phyloP scores from a whole-genome alignment of 2,329 filamentous ascomycete genomes.

The Alternaria gansuensis region DNA sequence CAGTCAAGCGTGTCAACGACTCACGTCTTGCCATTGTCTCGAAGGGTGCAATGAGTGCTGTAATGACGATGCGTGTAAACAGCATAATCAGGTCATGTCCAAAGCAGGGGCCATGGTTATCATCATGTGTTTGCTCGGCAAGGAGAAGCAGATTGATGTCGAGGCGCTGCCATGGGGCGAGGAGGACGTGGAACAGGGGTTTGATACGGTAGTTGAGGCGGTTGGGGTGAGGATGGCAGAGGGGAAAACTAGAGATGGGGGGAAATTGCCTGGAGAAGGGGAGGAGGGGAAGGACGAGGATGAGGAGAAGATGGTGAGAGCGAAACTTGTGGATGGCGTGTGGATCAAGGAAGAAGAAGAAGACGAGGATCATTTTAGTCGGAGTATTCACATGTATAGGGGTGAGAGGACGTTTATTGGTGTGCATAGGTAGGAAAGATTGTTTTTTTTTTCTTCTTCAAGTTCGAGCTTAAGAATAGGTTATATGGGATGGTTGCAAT shows the following conservation, averaged over 20 bases:
- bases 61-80: slow-evolving; percentile 81
- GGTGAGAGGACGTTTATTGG: slow-evolving; percentile 49
- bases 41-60: slow-evolving; percentile 92
- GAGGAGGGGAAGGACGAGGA: slow-evolving; percentile 56
- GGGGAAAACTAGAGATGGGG: slow-evolving; percentile 38
- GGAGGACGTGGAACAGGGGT: slow-evolving; percentile 72
- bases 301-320: slow-evolving; percentile 54
- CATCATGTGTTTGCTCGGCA: slow-evolving; percentile 75
- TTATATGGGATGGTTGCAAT: background rate
- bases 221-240: slow-evolving; percentile 66
- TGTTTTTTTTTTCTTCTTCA: background rate
- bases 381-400: slow-evolving; percentile 47
- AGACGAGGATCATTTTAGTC: slow-evolving; percentile 47
- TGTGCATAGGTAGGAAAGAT: slow-evolving; percentile 33
- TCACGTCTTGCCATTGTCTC: slow-evolving; percentile 78
- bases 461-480: background rate
- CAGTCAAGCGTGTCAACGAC: slow-evolving; percentile 75
- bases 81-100: slow-evolving; percentile 91
- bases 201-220: slow-evolving; percentile 84
- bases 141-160: slow-evolving; percentile 79
- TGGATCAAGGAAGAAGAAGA: slow-evolving; percentile 51
- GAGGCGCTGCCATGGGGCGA: slow-evolving; percentile 87
- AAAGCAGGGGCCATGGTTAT: slow-evolving; percentile 88
- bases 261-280: slow-evolving; percentile 58
- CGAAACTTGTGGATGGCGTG: slow-evolving; percentile 53